phyloP scores from a whole-genome alignment of 2,329 filamentous ascomycete species.

The Colletotrichum sojae region DNA sequence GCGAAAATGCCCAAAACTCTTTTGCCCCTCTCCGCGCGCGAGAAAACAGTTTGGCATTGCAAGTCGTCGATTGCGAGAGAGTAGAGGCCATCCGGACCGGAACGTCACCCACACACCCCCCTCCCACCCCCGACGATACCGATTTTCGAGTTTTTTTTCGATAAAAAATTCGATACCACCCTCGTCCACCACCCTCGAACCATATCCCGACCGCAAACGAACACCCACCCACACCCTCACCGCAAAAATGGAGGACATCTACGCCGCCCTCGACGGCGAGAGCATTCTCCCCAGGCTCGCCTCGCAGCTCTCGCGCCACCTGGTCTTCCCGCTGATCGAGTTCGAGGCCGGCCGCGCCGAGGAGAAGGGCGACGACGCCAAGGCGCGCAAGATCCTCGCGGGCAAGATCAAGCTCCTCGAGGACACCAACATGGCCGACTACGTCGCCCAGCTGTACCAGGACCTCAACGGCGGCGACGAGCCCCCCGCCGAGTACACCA shows the following conservation, averaged over 20 bases:
- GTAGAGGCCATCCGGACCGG: slow-evolving; percentile 10
- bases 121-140: no score
- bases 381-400: slow-evolving; percentile 80
- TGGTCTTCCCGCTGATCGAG: slow-evolving; percentile 96
- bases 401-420: slow-evolving; percentile 95
- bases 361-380: slow-evolving; percentile 73
- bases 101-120: neutral
- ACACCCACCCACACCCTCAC: slow-evolving; percentile 17
- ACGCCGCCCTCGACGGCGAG: slow-evolving; percentile 42
- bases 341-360: slow-evolving; percentile 88
- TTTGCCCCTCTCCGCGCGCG: slow-evolving; percentile 39
- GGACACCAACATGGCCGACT: slow-evolving; percentile 99
- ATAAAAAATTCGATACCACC: no score
- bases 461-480: slow-evolving; percentile 87
- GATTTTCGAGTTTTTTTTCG: no score
- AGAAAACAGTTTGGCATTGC: slow-evolving; percentile 31
- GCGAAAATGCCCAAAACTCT: slow-evolving; percentile 44
- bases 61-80: slow-evolving; percentile 34
- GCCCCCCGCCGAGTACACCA: slow-evolving; percentile 86
- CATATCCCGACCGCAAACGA: neutral
- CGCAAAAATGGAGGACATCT: slow-evolving; percentile 42
- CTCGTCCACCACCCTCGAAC: no score
- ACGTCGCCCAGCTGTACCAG: slow-evolving; percentile 91
- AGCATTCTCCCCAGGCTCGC: slow-evolving; percentile 89
- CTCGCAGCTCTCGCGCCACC: slow-evolving; percentile 92